A percentile compares a stretch with the other conserved stretches of the same genome.
These are phyloP conservation scores for Cylindrodendrum hubeiense DNA, from an alignment of 2,329 filamentous ascomycete genomes.

Conservation along the genomic window DNA sequence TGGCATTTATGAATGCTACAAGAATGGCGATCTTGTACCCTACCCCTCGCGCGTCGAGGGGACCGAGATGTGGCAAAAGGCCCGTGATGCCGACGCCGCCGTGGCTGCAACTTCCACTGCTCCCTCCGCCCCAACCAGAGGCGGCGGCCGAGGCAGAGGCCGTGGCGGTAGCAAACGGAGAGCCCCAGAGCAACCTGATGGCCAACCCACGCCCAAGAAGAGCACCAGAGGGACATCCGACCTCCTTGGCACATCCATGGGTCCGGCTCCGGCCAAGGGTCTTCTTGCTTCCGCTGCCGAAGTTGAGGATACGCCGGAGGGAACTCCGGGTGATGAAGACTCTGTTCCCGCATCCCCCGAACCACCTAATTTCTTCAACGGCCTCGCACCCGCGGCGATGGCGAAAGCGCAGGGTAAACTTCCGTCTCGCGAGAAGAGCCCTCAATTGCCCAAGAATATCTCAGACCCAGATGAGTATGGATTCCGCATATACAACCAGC, in stretches of 20 bases:
- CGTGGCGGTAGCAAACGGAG: constrained; percentile 61
- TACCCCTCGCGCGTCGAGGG: constrained; percentile 58
- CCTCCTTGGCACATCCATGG: constrained; percentile 41
- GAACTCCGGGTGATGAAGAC: constrained; percentile 51
- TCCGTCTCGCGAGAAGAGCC: constrained; percentile 53
- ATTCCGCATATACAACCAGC: constrained; percentile 58
- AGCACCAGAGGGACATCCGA: constrained; percentile 52
- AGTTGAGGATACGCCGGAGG: constrained; percentile 50
- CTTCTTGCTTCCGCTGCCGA: constrained; percentile 55
- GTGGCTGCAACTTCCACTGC: constrained; percentile 45
- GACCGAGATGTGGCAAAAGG: constrained; percentile 56
- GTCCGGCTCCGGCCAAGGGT: constrained; percentile 51
- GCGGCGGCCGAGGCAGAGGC: constrained; percentile 47
- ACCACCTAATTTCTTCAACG: constrained; percentile 45
- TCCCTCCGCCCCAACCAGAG: constrained; percentile 44
- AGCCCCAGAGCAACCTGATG: constrained; percentile 62
- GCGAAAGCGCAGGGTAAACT: constrained; percentile 46
- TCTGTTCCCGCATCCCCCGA: constrained; percentile 53
- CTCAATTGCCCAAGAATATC: constrained; percentile 53
- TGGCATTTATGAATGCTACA: constrained; percentile 56
- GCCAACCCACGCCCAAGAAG: constrained; percentile 63
- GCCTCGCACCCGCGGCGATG: constrained; percentile 37
- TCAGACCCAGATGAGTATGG: constrained; percentile 65
- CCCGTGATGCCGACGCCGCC: constrained; percentile 53
- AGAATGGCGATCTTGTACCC: constrained; percentile 58